phyloP scores from a whole-genome alignment of 2,329 filamentous ascomycete species.

The Neofusicoccum laricinum region DNA sequence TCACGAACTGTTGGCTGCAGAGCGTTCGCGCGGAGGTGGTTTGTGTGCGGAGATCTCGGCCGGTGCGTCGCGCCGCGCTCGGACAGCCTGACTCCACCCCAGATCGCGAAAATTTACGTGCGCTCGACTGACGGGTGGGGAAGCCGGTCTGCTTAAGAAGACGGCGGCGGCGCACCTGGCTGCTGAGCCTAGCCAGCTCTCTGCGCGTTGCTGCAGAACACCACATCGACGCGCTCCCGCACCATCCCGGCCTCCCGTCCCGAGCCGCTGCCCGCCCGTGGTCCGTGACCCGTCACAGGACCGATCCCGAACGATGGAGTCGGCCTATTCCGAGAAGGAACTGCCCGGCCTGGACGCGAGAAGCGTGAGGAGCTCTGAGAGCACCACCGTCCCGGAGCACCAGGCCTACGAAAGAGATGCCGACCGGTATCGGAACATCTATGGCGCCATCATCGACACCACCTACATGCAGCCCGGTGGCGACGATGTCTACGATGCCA shows the following conservation, averaged over 20 bases:
- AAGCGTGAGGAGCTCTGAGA: background rate
- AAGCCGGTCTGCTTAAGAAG: background rate
- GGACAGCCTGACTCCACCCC: background rate
- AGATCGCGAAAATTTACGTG: background rate
- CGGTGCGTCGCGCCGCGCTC: constrained; percentile 6
- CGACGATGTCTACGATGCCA: constrained; percentile 17
- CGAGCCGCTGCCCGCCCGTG: background rate
- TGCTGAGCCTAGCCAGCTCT: background rate
- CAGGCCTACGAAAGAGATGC: background rate
- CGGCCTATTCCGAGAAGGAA: constrained; percentile 1
- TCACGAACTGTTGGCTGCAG: constrained; percentile 5
- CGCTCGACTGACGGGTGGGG: constrained; percentile 6
- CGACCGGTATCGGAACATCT: constrained; percentile 9
- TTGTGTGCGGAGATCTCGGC: constrained; percentile 12
- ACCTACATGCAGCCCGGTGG: constrained; percentile 13
- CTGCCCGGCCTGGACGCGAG: background rate
- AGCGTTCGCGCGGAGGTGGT: constrained; percentile 7
- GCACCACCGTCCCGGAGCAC: background rate
- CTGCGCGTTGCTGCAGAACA: background rate
- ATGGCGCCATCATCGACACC: background rate
- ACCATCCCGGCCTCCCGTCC: background rate
- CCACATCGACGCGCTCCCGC: background rate
- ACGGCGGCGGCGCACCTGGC: background rate
- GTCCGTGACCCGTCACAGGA: background rate
- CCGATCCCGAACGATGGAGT: background rate